Evolutionary conservation across 2,329 filamentous ascomycete genomes (phyloP).

Genomic region (Xylariaceae sp.): DNA sequence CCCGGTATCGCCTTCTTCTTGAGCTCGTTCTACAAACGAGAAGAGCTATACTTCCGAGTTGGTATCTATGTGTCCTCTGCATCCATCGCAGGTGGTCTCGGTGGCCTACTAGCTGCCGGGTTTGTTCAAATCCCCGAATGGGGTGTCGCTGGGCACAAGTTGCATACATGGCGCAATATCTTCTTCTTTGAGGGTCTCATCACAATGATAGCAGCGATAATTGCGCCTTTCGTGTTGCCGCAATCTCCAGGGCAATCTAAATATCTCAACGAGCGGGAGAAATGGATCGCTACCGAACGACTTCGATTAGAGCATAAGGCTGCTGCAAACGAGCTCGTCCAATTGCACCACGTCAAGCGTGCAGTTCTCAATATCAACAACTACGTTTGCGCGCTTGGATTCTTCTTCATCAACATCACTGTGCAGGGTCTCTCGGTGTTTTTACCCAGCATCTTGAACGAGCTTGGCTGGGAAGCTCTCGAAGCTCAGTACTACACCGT

Average conservation of each 20-base stretch:
- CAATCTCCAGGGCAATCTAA: conserved; percentile 45
- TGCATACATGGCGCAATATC: conserved; percentile 57
- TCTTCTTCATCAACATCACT: conserved; percentile 60
- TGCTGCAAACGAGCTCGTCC: conserved; percentile 45
- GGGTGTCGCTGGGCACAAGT: conserved; percentile 41
- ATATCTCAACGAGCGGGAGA: conserved; percentile 52
- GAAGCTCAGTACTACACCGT: conserved; percentile 44
- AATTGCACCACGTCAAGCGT: conserved; percentile 46
- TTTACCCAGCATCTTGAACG: conserved; percentile 46
- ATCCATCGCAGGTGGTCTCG: conserved; percentile 56
- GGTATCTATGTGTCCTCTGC: conserved; percentile 56
- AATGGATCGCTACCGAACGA: conserved; percentile 51
- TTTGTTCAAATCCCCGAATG: conserved; percentile 50
- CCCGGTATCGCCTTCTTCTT: conserved; percentile 57
- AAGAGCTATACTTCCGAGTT: conserved; percentile 54
- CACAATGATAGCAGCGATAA: conserved; percentile 46
- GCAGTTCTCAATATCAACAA: conserved; percentile 57
- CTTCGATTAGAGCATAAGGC: conserved; percentile 49
- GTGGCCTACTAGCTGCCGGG: conserved; percentile 54
- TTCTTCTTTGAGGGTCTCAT: conserved; percentile 63
- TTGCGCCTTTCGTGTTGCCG: conserved; percentile 52
- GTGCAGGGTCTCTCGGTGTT: conserved; percentile 54
- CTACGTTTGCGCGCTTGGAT: conserved; percentile 56
- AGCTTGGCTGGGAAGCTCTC: conserved; percentile 39
- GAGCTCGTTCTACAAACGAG: conserved; percentile 54